Percentiles rank a stretch among this genome's conserved stretches.
Evolutionary conservation across 1,284 basidiomycete genomes (phyloP).

Genomic region (Rhodotorula sp.): DNA sequence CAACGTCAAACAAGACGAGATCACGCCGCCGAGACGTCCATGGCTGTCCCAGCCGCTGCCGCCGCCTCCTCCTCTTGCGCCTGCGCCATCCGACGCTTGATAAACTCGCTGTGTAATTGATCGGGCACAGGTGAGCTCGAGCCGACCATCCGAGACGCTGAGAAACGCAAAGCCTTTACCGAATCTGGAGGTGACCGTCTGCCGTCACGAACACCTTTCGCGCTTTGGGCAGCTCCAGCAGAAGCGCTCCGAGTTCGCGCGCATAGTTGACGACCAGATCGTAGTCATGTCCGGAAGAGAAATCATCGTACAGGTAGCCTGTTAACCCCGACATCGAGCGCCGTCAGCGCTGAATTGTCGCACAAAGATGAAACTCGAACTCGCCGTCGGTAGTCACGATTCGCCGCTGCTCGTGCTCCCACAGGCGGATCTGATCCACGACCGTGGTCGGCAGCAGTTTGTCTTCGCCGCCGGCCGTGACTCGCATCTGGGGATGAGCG

Average conservation of each 20-base stretch:
- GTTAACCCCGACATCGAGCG: conserved; percentile 13
- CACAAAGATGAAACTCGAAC: neutral
- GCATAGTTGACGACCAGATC: conserved; percentile 83
- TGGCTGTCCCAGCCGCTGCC: neutral
- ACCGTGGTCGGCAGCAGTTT: conserved; percentile 84
- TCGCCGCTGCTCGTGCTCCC: conserved; percentile 95
- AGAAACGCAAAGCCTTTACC: conserved; percentile 4
- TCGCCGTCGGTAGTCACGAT: conserved; percentile 59
- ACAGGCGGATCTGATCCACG: conserved; percentile 95
- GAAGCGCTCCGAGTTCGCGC: conserved; percentile 70
- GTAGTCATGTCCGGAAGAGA: conserved; percentile 80
- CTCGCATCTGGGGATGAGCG: conserved; percentile 97
- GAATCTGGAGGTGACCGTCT: conserved; percentile 73
- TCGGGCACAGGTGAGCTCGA: neutral
- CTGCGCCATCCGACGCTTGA: conserved; percentile 33
- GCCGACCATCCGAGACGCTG: no score
- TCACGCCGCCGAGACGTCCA: neutral
- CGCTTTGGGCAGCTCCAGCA: conserved; percentile 69
- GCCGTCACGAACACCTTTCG: conserved; percentile 78
- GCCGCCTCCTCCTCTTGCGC: conserved; percentile 15
- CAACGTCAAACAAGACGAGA: neutral
- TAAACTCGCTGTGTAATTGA: conserved; percentile 23
- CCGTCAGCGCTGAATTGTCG: neutral
- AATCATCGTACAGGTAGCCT: conserved; percentile 86
- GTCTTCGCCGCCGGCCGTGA: conserved; percentile 56